These are phyloP conservation scores for Tricladium varicosporioides DNA, from an alignment of 2,329 filamentous ascomycete genomes.

Conservation along the genomic window DNA sequence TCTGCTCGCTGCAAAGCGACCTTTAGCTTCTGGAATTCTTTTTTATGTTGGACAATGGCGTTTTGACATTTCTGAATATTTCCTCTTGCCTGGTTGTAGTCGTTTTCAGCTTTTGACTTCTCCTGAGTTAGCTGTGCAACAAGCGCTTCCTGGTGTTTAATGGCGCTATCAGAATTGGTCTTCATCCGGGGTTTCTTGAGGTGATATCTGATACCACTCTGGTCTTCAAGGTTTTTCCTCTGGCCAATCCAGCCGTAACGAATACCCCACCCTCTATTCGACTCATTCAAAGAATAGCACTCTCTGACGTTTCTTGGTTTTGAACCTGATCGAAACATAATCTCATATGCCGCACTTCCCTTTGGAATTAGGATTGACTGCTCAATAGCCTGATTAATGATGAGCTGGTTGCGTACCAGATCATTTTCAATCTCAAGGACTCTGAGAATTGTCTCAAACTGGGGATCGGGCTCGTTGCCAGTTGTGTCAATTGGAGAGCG, in stretches of 20 bases:
- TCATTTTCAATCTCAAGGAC: constrained; percentile 80
- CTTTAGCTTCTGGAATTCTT: constrained; percentile 46
- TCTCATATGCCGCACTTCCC: constrained; percentile 61
- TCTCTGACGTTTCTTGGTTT: constrained; percentile 66
- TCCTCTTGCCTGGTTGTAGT: constrained; percentile 38
- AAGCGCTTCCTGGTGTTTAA: constrained; percentile 50
- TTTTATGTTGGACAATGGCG: constrained; percentile 49
- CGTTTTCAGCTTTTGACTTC: constrained; percentile 44
- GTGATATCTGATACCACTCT: constrained; percentile 41
- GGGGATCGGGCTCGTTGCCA: constrained; percentile 69
- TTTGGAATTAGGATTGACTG: constrained; percentile 76
- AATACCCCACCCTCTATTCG: constrained; percentile 56
- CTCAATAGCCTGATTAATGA: constrained; percentile 81
- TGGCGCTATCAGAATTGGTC: constrained; percentile 68
- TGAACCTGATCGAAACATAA: constrained; percentile 59
- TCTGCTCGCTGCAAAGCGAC: constrained; percentile 57
- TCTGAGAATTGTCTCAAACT: constrained; percentile 75
- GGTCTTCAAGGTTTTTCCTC: constrained; percentile 42
- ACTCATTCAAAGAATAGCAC: constrained; percentile 68
- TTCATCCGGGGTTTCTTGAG: constrained; percentile 66
- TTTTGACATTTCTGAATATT: constrained; percentile 47
- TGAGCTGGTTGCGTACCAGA: constrained; percentile 73
- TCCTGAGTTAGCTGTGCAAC: constrained; percentile 55
- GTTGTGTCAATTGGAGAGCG: constrained; percentile 54
- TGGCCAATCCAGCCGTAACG: constrained; percentile 51